A percentile compares a stretch with the other conserved stretches of the same genome.
phyloP scores from a whole-genome alignment of 2,329 filamentous ascomycete species.

The Torrubiella hemipterigena region DNA sequence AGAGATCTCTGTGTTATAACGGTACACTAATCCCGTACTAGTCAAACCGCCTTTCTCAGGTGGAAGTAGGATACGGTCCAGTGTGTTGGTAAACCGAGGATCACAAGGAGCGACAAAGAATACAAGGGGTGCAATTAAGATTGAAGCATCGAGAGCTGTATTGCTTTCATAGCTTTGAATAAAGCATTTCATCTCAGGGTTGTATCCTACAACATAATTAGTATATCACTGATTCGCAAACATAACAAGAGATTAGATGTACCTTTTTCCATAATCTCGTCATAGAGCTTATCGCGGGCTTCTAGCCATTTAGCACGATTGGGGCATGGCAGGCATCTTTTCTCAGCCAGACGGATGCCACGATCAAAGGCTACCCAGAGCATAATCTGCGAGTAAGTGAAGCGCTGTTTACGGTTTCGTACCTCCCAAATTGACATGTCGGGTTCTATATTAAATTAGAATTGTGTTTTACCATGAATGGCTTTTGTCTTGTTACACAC shows the following conservation, averaged over 20 bases:
- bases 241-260: no score
- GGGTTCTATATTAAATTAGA: constrained; percentile 30
- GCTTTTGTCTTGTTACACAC: constrained; percentile 18
- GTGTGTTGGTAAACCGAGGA: constrained; percentile 59
- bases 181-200: constrained; percentile 56
- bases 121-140: constrained; percentile 65
- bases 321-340: constrained; percentile 63
- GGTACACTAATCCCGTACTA: constrained; percentile 62
- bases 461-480: neutral
- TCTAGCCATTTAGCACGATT: constrained; percentile 54
- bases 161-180: constrained; percentile 65
- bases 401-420: constrained; percentile 62
- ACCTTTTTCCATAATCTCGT: constrained; percentile 66
- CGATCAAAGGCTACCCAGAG: constrained; percentile 74
- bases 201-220: constrained; percentile 50
- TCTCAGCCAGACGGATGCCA: constrained; percentile 60
- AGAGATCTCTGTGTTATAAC: constrained; percentile 57
- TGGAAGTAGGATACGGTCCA: constrained; percentile 58
- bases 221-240: no score
- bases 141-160: constrained; percentile 60
- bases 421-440: constrained; percentile 84
- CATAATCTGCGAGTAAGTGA: constrained; percentile 74
- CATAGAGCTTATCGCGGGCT: constrained; percentile 56
- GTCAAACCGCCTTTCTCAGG: constrained; percentile 67
- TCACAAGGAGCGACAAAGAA: constrained; percentile 73